Evolutionary conservation across 805 yeast genomes (phyloP).

Genomic region (Teunomyces tritomae): DNA sequence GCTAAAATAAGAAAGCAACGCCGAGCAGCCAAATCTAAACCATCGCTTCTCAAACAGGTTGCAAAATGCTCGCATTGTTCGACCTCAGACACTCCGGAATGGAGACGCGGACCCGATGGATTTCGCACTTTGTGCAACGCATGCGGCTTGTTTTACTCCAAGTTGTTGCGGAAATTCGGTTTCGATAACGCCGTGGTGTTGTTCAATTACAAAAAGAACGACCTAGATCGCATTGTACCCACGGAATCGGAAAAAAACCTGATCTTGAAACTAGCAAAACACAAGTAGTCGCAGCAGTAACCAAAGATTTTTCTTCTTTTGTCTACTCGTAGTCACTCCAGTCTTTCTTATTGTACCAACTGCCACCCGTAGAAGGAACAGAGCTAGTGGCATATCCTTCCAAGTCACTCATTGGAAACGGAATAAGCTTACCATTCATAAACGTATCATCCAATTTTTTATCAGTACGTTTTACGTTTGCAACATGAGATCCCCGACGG

Average conservation of each 20-base stretch:
- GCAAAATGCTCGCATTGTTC: constrained; percentile 57
- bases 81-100: constrained; percentile 77
- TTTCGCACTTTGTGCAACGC: constrained; percentile 85
- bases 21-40: not conserved
- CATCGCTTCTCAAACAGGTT: not conserved
- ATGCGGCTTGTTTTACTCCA: constrained; percentile 77
- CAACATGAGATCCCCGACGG: constrained; percentile 48
- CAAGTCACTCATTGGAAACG: constrained; percentile 7
- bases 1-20: not conserved
- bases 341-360: constrained; percentile 12
- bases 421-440: constrained; percentile 1
- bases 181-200: constrained; percentile 34
- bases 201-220: constrained; percentile 5
- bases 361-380: constrained; percentile 8
- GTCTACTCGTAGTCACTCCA: constrained; percentile 26
- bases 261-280: not conserved
- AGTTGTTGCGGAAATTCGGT: constrained; percentile 52
- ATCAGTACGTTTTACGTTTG: constrained; percentile 4
- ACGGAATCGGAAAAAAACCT: constrained; percentile 4
- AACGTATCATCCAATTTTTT: constrained; percentile 4
- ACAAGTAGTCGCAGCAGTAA: too few species aligned
- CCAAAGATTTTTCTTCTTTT: too few species aligned
- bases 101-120: constrained; percentile 90
- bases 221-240: constrained; percentile 11
- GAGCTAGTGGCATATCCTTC: constrained; percentile 12